Percentiles rank a stretch among this genome's conserved stretches.
phyloP scores from a whole-genome alignment of 2,329 filamentous ascomycete species.

The Colletotrichum higginsianum region DNA sequence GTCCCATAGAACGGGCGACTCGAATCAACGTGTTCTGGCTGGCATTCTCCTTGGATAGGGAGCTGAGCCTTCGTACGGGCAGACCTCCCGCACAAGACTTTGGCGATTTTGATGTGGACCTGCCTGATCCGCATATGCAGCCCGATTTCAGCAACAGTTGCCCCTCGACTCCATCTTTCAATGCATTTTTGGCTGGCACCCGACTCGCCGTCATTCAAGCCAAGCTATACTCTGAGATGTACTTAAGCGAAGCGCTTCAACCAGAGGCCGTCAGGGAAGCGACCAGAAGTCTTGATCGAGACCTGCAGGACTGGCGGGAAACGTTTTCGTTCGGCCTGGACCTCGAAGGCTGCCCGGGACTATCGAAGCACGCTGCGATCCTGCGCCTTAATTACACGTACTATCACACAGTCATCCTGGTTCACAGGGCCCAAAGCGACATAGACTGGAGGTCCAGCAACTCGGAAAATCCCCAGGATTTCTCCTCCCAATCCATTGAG shows the following conservation, averaged over 20 bases:
- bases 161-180: too few species aligned
- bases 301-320: not conserved
- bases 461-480: too few species aligned
- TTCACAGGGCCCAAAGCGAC: conserved; percentile 8
- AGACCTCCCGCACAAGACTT: conserved; percentile 20
- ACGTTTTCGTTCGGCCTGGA: not conserved
- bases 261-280: not conserved
- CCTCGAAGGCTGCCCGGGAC: not conserved
- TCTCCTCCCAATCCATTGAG: not conserved
- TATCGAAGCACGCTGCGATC: not conserved
- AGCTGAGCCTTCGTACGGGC: conserved; percentile 9
- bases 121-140: not conserved
- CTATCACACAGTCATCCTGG: not conserved
- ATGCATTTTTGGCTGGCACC: not conserved
- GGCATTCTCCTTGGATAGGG: conserved; percentile 3
- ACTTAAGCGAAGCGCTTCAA: not conserved
- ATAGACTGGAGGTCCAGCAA: not conserved
- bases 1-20: not conserved
- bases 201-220: conserved; percentile 11
- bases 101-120: conserved; percentile 5
- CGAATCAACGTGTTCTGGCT: conserved; percentile 8
- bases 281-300: not conserved
- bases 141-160: not conserved
- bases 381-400: conserved; percentile 14
- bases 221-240: not conserved